Base-by-base conservation (phyloP, 164 flowering plant species). In the Nymphaea colorata region DNA sequence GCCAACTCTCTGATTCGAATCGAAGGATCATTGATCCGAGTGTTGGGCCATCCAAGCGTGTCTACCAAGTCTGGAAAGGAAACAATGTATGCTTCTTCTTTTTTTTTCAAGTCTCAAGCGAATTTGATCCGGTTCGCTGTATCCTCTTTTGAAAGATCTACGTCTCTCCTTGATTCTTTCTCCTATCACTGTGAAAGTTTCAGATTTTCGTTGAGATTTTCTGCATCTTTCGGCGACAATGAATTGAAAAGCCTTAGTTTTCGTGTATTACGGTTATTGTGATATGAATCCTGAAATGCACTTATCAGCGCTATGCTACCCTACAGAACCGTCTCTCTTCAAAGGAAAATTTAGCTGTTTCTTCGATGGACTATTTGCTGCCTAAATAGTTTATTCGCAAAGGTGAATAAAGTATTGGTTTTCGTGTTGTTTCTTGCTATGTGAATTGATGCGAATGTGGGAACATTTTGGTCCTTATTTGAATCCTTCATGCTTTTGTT, bases 51-150 rank as follows among this genome's bases (percentile, higher is more conserved):
- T 18, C 74, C 3, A 75, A 73, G 47, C 70, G 74, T 66, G 62
- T 75, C 12, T 78, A 78, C 68, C 73, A 78, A 70, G 72, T 68
- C 74, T 78, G 78, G 81, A 75, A 78, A 75, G 81, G 81, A 75
- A 71, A 70, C 72, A 78, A 78, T 61, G 81, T 78, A 68, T 66
- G 72, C 18, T 64, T 70, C 51, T 59, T 42, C 17, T 41, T 47
- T 59, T 47, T 66, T 17, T 4, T 3, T 42, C 36, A 25, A 25
- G 36, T 25, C 36, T 25, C 36, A 25, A 25, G 36, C 36, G 36
- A 25, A 25, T 25, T 25, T 25, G 36, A 25, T 25, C 36, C 36
- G 36, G 36, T 25, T 25, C 36, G 36, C 36, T 25, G 36, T 25
- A 25, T 25, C 36, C 36, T 25, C 36, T 25, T 25, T 25, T 25